phyloP scores from a whole-genome alignment of 345 rosid species.

The Eutrema yunnanense region DNA sequence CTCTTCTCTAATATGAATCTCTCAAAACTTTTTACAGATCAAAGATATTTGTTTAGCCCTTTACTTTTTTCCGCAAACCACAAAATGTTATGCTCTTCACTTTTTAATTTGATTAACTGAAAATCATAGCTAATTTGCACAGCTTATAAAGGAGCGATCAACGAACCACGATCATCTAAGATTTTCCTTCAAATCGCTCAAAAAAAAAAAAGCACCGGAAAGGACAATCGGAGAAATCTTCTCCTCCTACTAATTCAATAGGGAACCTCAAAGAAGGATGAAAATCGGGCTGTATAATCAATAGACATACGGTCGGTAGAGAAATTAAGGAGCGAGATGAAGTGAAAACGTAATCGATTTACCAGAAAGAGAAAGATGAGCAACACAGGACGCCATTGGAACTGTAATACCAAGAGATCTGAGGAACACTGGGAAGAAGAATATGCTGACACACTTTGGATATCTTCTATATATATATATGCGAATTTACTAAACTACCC shows the following conservation, averaged over 20 bases:
- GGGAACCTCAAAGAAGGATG: background rate
- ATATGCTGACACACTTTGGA: slow-evolving; percentile 1
- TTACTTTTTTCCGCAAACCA: background rate
- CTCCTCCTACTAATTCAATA: background rate
- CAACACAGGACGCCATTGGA: slow-evolving; percentile 31
- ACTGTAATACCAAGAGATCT: slow-evolving; percentile 15
- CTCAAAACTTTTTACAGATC: background rate
- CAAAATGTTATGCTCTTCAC: background rate
- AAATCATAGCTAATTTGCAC: background rate
- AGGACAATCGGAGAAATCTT: background rate
- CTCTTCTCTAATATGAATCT: background rate
- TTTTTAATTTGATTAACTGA: background rate
- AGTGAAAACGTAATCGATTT: background rate
- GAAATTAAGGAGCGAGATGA: background rate
- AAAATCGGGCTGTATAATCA: background rate
- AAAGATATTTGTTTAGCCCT: background rate
- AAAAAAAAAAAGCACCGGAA: background rate
- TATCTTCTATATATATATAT: background rate
- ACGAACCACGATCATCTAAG: background rate
- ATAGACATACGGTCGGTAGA: background rate
- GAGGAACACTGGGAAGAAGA: background rate
- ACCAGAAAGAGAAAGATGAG: slow-evolving; percentile 30
- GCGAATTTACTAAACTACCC: background rate
- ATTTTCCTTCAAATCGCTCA: background rate
- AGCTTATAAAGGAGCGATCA: background rate